phyloP scores from a whole-genome alignment of 2,329 filamentous ascomycete genomes.

The Emergomyces orientalis region DNA sequence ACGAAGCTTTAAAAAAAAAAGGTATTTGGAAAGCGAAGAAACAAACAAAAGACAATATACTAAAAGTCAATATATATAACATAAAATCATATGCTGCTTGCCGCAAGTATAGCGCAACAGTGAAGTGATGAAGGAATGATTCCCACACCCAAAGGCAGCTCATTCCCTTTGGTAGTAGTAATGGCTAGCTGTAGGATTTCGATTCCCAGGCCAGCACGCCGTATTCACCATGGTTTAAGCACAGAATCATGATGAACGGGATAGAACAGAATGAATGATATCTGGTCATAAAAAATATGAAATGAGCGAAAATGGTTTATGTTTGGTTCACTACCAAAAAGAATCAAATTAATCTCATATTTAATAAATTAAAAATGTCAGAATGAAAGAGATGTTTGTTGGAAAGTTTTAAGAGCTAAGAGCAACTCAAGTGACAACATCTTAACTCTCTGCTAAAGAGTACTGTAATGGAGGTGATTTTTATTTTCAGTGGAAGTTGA shows the following conservation, averaged over 20 bases:
- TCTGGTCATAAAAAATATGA: too few species aligned
- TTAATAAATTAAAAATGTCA: too few species aligned
- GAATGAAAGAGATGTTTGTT: too few species aligned
- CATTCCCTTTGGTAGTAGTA: too few species aligned
- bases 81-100: not conserved
- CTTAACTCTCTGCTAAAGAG: too few species aligned
- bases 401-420: not conserved
- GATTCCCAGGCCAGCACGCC: not conserved
- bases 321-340: not conserved
- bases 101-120: not conserved
- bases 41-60: not conserved
- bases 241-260: not conserved
- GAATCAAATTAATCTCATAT: too few species aligned
- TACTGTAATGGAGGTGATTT: not conserved
- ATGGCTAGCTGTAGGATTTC: not conserved
- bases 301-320: too few species aligned
- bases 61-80: not conserved
- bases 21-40: not conserved
- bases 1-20: not conserved
- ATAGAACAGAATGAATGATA: not conserved
- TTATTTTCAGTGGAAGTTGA: not conserved
- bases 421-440: not conserved
- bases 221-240: not conserved
- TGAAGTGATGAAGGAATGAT: not conserved
- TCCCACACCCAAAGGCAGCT: too few species aligned